Evolutionary conservation across 164 flowering plant species (phyloP).

Genomic region (Brasenia schreberi): DNA sequence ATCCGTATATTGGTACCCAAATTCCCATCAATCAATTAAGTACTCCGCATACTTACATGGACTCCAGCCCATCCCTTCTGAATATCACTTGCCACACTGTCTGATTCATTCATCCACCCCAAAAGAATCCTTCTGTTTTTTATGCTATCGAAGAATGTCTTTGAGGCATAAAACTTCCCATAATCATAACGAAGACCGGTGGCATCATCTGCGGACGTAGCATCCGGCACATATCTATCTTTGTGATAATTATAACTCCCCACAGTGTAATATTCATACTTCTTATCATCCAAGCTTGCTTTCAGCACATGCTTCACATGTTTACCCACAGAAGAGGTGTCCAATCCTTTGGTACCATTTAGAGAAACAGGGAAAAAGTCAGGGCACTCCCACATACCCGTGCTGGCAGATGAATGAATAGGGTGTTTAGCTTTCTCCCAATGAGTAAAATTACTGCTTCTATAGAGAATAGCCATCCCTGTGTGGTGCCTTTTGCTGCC

Average conservation of each 20-base stretch:
- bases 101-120: conserved; percentile 97
- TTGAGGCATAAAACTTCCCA: conserved; percentile 93
- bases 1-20: no score
- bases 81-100: conserved; percentile 15
- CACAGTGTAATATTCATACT: conserved; percentile 61
- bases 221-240: conserved; percentile 54
- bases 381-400: conserved; percentile 92
- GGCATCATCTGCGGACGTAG: conserved; percentile 35
- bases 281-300: conserved; percentile 54
- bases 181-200: conserved; percentile 67
- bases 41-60: conserved; percentile 31
- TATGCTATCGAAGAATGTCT: conserved; percentile 55
- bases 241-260: conserved; percentile 29
- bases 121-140: conserved; percentile 64
- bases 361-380: conserved; percentile 62
- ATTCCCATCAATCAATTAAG: neutral
- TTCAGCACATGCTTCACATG: conserved; percentile 49
- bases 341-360: conserved; percentile 33
- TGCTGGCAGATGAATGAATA: conserved; percentile 28
- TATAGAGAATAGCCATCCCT: conserved; percentile 48
- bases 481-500: conserved; percentile 30
- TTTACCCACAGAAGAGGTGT: conserved; percentile 26
- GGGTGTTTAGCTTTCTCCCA: conserved; percentile 60
- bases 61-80: conserved; percentile 87
- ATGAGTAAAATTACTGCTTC: conserved; percentile 43